Conservation (phyloP, 2,329 filamentous ascomycete species). For the Kalmusia sp. region DNA sequence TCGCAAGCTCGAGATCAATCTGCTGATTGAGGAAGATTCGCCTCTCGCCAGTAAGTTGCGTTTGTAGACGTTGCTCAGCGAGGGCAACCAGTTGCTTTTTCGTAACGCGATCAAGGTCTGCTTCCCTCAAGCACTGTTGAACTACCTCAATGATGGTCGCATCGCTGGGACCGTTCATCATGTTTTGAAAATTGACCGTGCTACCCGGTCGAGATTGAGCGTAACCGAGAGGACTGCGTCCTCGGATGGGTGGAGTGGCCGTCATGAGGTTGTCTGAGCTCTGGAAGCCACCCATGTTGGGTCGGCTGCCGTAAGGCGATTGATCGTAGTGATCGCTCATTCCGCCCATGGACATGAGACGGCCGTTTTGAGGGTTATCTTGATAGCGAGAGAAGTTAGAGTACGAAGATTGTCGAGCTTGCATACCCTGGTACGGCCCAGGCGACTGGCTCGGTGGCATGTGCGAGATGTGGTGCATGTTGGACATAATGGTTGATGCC, state of each 20-base stretch:
- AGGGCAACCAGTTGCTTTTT: constrained; percentile 91
- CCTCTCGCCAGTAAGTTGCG: constrained; percentile 84
- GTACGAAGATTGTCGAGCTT: constrained; percentile 74
- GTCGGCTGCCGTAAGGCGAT: constrained; percentile 48
- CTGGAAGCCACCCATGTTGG: constrained; percentile 52
- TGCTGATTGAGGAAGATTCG: constrained; percentile 88
- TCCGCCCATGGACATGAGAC: constrained; percentile 67
- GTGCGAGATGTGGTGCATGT: constrained; percentile 75
- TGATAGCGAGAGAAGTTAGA: constrained; percentile 70
- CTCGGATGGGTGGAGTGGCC: constrained; percentile 44
- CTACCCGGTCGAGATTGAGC: constrained; percentile 59
- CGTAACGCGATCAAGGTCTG: constrained; percentile 94
- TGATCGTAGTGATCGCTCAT: constrained; percentile 53
- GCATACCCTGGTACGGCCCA: constrained; percentile 70
- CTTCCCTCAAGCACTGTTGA: constrained; percentile 80
- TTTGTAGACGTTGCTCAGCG: constrained; percentile 92
- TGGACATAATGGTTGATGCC: constrained; percentile 84
- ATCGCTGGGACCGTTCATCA: constrained; percentile 74
- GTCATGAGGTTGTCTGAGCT: constrained; percentile 50
- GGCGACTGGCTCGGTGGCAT: constrained; percentile 78
- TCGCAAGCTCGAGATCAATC: constrained; percentile 92
- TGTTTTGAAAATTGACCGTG: constrained; percentile 66
- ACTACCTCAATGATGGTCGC: constrained; percentile 83
- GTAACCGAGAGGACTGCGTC: constrained; percentile 59
- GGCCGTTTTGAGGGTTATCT: constrained; percentile 63